Evolutionary conservation across 495 filamentous ascomycete genomes (phyloP), one percentile per base, ranked within the genome.

Genomic region (Hypoxylon trugodes): DNA sequence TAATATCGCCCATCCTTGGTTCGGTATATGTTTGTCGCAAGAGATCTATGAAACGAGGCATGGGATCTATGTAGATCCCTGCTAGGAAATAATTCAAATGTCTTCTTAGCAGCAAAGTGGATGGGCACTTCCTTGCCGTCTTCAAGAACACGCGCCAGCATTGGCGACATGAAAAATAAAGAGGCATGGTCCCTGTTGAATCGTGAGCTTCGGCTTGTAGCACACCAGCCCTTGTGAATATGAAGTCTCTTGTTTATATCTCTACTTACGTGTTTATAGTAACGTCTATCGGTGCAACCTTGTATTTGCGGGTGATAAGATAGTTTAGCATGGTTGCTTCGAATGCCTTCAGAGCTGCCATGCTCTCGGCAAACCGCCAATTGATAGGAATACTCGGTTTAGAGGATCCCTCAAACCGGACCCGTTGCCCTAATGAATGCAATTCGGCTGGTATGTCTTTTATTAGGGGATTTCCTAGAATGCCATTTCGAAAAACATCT

Each of bases 11-110:
- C 71, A 53, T 84, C 80, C 54, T 77, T 81, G 4, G 76, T 80
- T 41, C 70, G 65, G 55, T 85, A 84, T 24, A 84, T 79, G 62
- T 84, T 84, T 0, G 82, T 83, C 8, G 49, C 55, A 12, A 69
- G 41, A 4, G 18, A 36, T 18, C 65, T 46, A 8, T 68, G 52
- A 2, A 40, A 13, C 6, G 51, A 61, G 16, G 25, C 53, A 3
- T 21, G 10, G 15, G 16, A 30, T 8, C 59, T 46, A 53, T 68
- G 59, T 6, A 65, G 16, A 28, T 60, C 61, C 25, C 10, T 30
- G 10, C 10, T 30, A 30, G 28, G 28, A 30, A 30, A 30, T 30
- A 30, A 30, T 30, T 30, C 10, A 5, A 30, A 30, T 30, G 10
- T 30, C 5, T 30, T 10, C 28, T 10, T 30, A 30, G 28, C 4